Conservation (phyloP, 106 monocot species). For the Posidonia australis region DNA sequence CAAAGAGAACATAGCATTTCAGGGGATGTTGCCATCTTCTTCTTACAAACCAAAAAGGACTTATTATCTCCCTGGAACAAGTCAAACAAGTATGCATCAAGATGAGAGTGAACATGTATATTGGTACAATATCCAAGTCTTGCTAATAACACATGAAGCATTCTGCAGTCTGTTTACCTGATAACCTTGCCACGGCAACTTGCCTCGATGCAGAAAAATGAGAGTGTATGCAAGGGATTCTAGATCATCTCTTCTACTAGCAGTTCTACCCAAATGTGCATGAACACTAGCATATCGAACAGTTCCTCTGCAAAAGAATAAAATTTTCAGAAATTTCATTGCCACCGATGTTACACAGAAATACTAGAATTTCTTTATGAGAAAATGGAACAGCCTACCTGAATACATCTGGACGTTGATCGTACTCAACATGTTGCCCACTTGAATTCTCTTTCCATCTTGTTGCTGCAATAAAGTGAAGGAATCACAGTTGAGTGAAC, state of each 20-base stretch:
- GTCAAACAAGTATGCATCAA: not conserved
- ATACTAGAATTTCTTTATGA: not conserved
- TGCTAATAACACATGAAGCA: not conserved
- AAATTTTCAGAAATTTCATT: not conserved
- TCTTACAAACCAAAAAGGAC: constrained; percentile 76
- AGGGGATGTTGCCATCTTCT: constrained; percentile 79
- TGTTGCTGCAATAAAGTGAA: constrained; percentile 37
- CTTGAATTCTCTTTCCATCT: constrained; percentile 59
- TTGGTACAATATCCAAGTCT: not conserved
- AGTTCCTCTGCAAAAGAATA: constrained; percentile 43
- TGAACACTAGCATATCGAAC: constrained; percentile 89
- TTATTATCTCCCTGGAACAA: constrained; percentile 71
- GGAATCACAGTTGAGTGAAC: not conserved
- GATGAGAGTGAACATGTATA: not conserved
- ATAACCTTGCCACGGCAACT: constrained; percentile 87
- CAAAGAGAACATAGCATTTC: constrained; percentile 60
- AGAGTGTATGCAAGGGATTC: constrained; percentile 95
- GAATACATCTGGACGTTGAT: constrained; percentile 85
- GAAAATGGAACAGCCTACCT: constrained; percentile 16
- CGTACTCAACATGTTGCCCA: constrained; percentile 69
- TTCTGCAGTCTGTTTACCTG: constrained; percentile 36
- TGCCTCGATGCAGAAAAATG: constrained; percentile 67
- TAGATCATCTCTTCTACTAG: constrained; percentile 84
- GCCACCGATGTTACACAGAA: not conserved
- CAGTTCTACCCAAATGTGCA: constrained; percentile 83